phyloP scores from a whole-genome alignment of 225 moss, liverwort and hornwort species.

The Polytrichum formosum region DNA sequence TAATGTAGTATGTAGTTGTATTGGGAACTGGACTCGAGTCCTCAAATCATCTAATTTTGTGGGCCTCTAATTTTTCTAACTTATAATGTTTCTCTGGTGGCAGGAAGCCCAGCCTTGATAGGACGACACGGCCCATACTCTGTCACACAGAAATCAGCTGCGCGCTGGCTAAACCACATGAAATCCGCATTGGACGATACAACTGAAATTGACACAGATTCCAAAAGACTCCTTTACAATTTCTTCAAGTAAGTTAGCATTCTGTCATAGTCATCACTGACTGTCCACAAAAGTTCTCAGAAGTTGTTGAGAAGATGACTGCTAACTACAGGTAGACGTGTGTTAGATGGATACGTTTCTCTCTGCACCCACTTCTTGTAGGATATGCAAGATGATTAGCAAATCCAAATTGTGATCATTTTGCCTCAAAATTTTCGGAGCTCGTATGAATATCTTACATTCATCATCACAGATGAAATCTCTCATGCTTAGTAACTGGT shows the following conservation, averaged over 20 bases:
- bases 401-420: no score
- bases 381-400: no score
- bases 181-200: conserved; percentile 55
- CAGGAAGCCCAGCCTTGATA: conserved; percentile 67
- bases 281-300: neutral
- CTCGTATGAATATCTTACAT: no score
- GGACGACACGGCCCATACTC: conserved; percentile 67
- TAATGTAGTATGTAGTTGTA: no score
- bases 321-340: neutral
- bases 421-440: no score
- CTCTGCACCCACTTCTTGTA: neutral
- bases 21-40: no score
- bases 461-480: no score
- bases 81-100: neutral
- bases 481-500: no score
- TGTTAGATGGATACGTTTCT: neutral
- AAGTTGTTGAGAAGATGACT: neutral
- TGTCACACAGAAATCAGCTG: conserved; percentile 69
- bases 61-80: no score
- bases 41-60: no score
- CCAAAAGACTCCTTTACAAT: conserved; percentile 56
- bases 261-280: neutral
- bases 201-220: conserved; percentile 52
- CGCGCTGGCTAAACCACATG: conserved; percentile 75
- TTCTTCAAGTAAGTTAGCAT: conserved; percentile 58